Percentiles rank a stretch among this genome's conserved stretches.
phyloP scores from a whole-genome alignment of 768 basidiomycete genomes.

The Leucocoprinus sp. region DNA sequence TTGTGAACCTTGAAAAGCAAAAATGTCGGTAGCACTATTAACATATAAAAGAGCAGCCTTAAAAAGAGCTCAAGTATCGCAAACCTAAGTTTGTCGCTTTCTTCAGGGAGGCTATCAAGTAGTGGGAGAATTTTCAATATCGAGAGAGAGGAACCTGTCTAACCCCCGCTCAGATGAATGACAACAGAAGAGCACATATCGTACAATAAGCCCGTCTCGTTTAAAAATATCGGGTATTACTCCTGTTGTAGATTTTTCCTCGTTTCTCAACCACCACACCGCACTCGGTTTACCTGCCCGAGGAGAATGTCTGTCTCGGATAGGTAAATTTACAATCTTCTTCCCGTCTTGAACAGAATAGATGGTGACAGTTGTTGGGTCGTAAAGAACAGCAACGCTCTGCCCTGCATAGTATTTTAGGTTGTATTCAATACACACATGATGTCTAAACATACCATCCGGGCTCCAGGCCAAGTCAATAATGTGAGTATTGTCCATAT shows the following conservation, averaged over 20 bases:
- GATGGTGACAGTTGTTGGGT: slow-evolving; percentile 59
- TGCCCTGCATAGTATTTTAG: slow-evolving; percentile 35
- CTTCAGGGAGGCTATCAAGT: slow-evolving; percentile 62
- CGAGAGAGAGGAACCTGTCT: slow-evolving; percentile 77
- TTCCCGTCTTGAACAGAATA: slow-evolving; percentile 77
- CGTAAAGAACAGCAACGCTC: slow-evolving; percentile 61
- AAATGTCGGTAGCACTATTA: slow-evolving; percentile 65
- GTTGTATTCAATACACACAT: neutral
- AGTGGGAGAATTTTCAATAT: slow-evolving; percentile 62
- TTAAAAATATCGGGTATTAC: slow-evolving; percentile 72
- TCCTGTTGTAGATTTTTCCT: slow-evolving; percentile 22
- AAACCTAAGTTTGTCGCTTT: slow-evolving; percentile 59
- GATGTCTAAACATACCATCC: slow-evolving; percentile 42
- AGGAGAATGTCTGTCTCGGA: slow-evolving; percentile 18
- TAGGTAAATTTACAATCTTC: slow-evolving; percentile 38
- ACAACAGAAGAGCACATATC: slow-evolving; percentile 15
- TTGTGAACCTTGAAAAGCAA: slow-evolving; percentile 70
- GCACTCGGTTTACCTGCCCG: slow-evolving; percentile 22
- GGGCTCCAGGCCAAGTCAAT: slow-evolving; percentile 74
- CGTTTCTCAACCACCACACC: slow-evolving; percentile 68
- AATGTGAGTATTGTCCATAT: slow-evolving; percentile 39
- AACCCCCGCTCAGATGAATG: neutral
- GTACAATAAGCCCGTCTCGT: slow-evolving; percentile 55
- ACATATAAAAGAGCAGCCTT: slow-evolving; percentile 13
- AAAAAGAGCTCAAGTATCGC: slow-evolving; percentile 18